phyloP scores from a whole-genome alignment of 192 early-diverging fungal species.

The Gorgonomyces haynaldii region DNA sequence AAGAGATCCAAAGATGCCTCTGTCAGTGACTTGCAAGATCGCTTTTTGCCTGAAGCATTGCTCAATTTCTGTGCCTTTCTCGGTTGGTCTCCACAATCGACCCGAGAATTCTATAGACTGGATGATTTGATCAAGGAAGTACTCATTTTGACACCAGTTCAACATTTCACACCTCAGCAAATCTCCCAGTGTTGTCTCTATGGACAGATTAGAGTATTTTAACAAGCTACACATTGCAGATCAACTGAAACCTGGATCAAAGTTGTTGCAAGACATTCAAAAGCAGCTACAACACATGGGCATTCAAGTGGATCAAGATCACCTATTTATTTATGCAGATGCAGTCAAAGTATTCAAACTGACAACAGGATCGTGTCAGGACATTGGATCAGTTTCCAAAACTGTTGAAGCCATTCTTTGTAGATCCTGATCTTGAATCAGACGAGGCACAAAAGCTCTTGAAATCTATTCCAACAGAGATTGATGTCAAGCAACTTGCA shows the following conservation, averaged over 20 bases:
- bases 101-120: slow-evolving; percentile 56
- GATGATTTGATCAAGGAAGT: slow-evolving; percentile 45
- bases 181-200: slow-evolving; percentile 49
- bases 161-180: slow-evolving; percentile 46
- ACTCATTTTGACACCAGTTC: slow-evolving; percentile 36
- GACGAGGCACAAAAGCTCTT: no score
- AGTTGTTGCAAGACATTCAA: no score
- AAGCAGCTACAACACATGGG: no score
- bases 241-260: no score
- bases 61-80: slow-evolving; percentile 79
- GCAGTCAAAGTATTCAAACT: no score
- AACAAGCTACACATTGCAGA: slow-evolving; percentile 56
- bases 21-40: slow-evolving; percentile 55
- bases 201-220: slow-evolving; percentile 60
- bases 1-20: slow-evolving; percentile 80
- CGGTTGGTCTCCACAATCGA: slow-evolving; percentile 58
- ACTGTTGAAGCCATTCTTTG: background rate
- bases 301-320: no score
- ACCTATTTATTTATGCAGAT: no score
- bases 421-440: no score
- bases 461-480: no score
- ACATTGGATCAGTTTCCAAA: background rate
- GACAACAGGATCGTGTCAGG: no score
- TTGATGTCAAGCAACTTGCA: no score
- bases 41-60: slow-evolving; percentile 74